Conservation (phyloP, 768 basidiomycete genomes). For the Clavulina sp. region DNA sequence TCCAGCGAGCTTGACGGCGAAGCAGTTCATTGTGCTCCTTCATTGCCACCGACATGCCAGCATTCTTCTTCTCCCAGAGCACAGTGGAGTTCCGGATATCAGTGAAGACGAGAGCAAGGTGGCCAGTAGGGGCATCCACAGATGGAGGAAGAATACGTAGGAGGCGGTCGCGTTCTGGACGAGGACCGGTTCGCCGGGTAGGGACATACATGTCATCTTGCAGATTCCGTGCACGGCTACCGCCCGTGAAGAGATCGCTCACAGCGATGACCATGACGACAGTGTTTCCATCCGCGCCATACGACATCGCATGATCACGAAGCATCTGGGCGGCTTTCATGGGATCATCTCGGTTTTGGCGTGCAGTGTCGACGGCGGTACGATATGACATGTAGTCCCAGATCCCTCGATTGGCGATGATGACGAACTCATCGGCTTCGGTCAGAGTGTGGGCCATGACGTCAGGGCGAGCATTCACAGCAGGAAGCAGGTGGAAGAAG, state of each 20-base stretch:
- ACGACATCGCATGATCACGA: slow-evolving; percentile 90
- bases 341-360: slow-evolving; percentile 42
- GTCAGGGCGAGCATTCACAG: slow-evolving; percentile 79
- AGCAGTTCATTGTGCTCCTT: slow-evolving; percentile 75
- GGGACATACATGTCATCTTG: slow-evolving; percentile 21
- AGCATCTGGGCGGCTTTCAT: slow-evolving; percentile 94
- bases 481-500: slow-evolving; percentile 73
- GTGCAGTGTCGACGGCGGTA: slow-evolving; percentile 90
- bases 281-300: slow-evolving; percentile 80
- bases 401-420: slow-evolving; percentile 79
- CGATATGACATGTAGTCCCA: slow-evolving; percentile 93
- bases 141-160: slow-evolving; percentile 54
- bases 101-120: slow-evolving; percentile 88
- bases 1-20: slow-evolving; percentile 67
- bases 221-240: slow-evolving; percentile 26
- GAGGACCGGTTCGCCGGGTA: slow-evolving; percentile 12
- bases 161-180: slow-evolving; percentile 33
- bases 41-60: slow-evolving; percentile 90
- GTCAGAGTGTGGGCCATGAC: slow-evolving; percentile 50
- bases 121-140: slow-evolving; percentile 69
- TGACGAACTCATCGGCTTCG: slow-evolving; percentile 86
- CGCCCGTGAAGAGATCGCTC: slow-evolving; percentile 43
- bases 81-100: slow-evolving; percentile 96
- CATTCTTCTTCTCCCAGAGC: slow-evolving; percentile 89
- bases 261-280: slow-evolving; percentile 97